These are phyloP conservation scores for Serendipita sp. DNA, from an alignment of 1,284 basidiomycete species.

Conservation along the genomic window DNA sequence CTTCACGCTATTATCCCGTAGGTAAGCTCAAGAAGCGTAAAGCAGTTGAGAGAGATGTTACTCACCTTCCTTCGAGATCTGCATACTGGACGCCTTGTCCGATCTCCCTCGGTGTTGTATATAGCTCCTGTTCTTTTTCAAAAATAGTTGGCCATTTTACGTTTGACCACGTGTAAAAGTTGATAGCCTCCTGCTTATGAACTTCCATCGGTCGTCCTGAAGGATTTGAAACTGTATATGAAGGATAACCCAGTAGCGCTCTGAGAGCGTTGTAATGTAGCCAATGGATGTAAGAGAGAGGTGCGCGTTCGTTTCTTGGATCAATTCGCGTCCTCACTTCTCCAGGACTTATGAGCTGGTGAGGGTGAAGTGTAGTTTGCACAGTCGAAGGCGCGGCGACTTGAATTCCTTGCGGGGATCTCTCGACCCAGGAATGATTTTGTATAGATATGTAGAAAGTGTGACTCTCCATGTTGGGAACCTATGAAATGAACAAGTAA, in stretches of 20 bases:
- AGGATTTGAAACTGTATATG: background rate
- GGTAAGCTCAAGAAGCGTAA: background rate
- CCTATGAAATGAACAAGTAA: background rate
- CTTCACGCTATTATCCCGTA: background rate
- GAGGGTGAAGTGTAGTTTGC: background rate
- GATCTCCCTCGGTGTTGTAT: background rate
- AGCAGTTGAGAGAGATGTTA: background rate
- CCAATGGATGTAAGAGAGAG: conserved; percentile 5
- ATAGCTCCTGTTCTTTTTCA: background rate
- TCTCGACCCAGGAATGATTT: background rate
- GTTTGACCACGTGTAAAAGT: conserved; percentile 5
- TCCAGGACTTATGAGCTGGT: conserved; percentile 5
- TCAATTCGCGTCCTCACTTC: background rate
- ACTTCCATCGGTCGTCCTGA: background rate
- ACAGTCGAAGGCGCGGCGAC: background rate
- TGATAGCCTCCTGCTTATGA: background rate
- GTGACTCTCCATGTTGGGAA: background rate
- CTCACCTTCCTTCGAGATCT: conserved; percentile 5
- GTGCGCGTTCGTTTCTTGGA: conserved; percentile 1
- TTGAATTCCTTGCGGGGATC: background rate
- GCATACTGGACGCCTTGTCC: background rate
- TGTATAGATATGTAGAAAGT: background rate
- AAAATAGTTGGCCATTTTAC: conserved; percentile 1
- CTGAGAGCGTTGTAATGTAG: conserved; percentile 3
- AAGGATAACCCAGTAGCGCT: background rate